phyloP scores from a whole-genome alignment of 495 filamentous ascomycete genomes.

The Neurospora sp. region DNA sequence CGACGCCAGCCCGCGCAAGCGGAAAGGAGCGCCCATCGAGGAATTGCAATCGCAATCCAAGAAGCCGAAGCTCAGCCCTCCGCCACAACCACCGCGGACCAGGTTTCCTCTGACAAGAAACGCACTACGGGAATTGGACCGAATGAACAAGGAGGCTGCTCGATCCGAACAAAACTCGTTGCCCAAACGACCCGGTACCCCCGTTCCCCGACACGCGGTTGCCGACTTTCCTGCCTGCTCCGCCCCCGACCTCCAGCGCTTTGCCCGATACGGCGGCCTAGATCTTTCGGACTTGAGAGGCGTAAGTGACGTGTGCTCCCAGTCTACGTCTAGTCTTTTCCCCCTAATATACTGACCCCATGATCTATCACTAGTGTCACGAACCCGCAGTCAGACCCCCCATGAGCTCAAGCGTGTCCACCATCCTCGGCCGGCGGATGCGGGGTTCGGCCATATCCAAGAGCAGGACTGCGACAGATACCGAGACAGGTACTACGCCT shows the following conservation, averaged over 20 bases:
- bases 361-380: not conserved
- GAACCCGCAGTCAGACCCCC: not conserved
- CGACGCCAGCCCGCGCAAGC: not conserved
- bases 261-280: not conserved
- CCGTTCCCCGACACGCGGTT: not conserved
- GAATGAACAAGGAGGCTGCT: not conserved
- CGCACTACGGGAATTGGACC: not conserved
- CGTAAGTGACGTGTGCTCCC: not conserved
- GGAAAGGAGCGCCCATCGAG: not conserved
- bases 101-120: not conserved
- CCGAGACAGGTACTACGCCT: not conserved
- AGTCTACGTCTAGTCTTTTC: not conserved
- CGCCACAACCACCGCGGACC: not conserved
- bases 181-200: not conserved
- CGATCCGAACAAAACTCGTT: not conserved
- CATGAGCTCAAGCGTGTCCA: not conserved
- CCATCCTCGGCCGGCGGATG: not conserved
- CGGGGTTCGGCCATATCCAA: not conserved
- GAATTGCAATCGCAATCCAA: not conserved
- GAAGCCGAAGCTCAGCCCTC: not conserved
- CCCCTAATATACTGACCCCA: not conserved
- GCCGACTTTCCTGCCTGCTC: not conserved
- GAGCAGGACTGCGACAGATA: not conserved
- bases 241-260: not conserved
- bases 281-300: not conserved